Evolutionary conservation across 2,329 filamentous ascomycete genomes (phyloP).

Genomic region (Didymella pinodella): DNA sequence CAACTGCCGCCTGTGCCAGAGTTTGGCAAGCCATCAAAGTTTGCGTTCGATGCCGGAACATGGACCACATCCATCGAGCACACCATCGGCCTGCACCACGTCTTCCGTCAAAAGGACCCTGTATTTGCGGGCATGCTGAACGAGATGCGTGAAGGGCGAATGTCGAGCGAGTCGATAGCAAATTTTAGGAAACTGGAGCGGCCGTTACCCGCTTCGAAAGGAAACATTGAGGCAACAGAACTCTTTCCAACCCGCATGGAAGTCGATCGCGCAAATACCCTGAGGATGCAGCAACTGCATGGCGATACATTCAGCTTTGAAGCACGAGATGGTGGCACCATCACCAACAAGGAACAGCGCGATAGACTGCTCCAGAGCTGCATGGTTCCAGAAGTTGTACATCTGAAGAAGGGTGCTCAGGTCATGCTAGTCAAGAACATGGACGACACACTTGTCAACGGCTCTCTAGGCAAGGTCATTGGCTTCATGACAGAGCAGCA

Average conservation of each 20-base stretch:
- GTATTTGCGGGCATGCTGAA: slow-evolving; percentile 96
- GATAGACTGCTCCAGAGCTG: slow-evolving; percentile 85
- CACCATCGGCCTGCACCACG: slow-evolving; percentile 92
- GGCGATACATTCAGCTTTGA: slow-evolving; percentile 74
- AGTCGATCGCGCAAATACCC: slow-evolving; percentile 85
- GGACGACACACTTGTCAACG: slow-evolving; percentile 92
- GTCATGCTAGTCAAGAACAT: slow-evolving; percentile 99
- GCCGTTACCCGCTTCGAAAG: slow-evolving; percentile 67
- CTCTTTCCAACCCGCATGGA: slow-evolving; percentile 90
- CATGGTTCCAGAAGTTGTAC: slow-evolving; percentile 85
- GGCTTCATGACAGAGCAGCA: slow-evolving; percentile 77
- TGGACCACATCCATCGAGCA: slow-evolving; percentile 95
- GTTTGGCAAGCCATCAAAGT: slow-evolving; percentile 75
- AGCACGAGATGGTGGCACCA: slow-evolving; percentile 75
- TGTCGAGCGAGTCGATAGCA: slow-evolving; percentile 76
- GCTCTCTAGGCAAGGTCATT: slow-evolving; percentile 85
- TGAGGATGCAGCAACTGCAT: slow-evolving; percentile 74
- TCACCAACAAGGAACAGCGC: slow-evolving; percentile 70
- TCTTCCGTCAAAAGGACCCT: slow-evolving; percentile 93
- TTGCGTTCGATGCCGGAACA: slow-evolving; percentile 89
- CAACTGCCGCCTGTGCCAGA: slow-evolving; percentile 95
- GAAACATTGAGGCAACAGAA: slow-evolving; percentile 86
- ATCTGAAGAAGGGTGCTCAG: slow-evolving; percentile 89
- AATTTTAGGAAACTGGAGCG: slow-evolving; percentile 78
- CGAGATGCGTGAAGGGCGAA: slow-evolving; percentile 90